Conservation (phyloP, 805 yeast species). For the Pichia sporocuriosa region DNA sequence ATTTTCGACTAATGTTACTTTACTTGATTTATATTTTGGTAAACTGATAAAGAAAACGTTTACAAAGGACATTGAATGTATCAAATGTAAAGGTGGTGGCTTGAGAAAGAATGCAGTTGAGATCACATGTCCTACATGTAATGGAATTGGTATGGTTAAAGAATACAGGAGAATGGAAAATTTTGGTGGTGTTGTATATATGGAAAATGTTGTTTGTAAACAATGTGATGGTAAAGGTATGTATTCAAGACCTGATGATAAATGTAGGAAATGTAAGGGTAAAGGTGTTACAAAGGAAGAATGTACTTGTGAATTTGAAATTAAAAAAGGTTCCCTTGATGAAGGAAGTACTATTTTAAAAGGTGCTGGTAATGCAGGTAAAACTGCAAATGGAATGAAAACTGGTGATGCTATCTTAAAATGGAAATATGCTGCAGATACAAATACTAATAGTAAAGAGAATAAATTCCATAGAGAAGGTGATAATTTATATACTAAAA, state of each 20-base stretch:
- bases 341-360: constrained; percentile 54
- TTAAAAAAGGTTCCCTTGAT: constrained; percentile 62
- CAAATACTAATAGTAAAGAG: constrained; percentile 9
- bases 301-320: constrained; percentile 67
- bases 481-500: constrained; percentile 55
- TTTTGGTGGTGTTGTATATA: constrained; percentile 71
- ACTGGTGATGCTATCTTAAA: constrained; percentile 76
- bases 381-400: constrained; percentile 49
- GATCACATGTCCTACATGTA: constrained; percentile 56
- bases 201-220: constrained; percentile 53
- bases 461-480: constrained; percentile 39
- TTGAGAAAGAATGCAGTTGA: constrained; percentile 52
- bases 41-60: constrained; percentile 69
- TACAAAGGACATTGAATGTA: constrained; percentile 67
- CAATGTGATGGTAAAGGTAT: constrained; percentile 69
- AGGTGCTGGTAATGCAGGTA: constrained; percentile 77
- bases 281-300: constrained; percentile 53
- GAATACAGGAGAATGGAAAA: constrained; percentile 46
- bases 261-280: constrained; percentile 75
- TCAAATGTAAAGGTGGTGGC: constrained; percentile 70
- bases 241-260: constrained; percentile 53
- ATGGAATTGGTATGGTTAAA: constrained; percentile 61
- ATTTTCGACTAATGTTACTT: constrained; percentile 54
- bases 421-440: constrained; percentile 44
- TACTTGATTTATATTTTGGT: constrained; percentile 76